phyloP scores from a whole-genome alignment of 345 rosid species.

The Brassica carinata region DNA sequence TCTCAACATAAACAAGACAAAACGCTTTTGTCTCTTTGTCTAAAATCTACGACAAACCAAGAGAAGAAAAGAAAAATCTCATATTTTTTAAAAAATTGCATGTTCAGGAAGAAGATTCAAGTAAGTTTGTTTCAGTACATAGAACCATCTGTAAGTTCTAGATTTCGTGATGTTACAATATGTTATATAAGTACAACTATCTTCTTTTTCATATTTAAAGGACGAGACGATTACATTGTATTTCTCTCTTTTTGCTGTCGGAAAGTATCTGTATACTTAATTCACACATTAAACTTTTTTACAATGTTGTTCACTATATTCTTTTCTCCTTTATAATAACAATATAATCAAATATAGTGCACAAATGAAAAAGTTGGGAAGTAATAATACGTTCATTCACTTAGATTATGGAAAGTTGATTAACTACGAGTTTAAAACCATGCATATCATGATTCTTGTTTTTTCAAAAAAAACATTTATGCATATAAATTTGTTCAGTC shows the following conservation, averaged over 20 bases:
- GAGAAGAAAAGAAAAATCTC: not conserved
- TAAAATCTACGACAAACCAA: constrained; percentile 22
- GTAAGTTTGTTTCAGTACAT: constrained; percentile 28
- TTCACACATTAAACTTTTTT: not conserved
- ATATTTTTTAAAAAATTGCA: not conserved
- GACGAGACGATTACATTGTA: constrained; percentile 3
- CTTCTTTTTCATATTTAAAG: not conserved
- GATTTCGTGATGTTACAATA: not conserved
- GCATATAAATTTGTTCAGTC: constrained; percentile 8
- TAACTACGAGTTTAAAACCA: constrained; percentile 23
- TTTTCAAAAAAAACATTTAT: not conserved
- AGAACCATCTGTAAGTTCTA: not conserved
- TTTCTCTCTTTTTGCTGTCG: not conserved
- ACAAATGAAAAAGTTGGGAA: not conserved
- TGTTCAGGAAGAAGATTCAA: constrained; percentile 28
- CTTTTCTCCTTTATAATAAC: not conserved
- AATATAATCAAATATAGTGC: not conserved
- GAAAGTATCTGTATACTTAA: constrained; percentile 15
- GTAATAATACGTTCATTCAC: constrained; percentile 16
- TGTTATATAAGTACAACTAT: not conserved
- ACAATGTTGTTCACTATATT: not conserved
- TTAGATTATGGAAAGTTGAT: constrained; percentile 26
- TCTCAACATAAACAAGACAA: constrained; percentile 31
- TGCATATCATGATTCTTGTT: constrained; percentile 13
- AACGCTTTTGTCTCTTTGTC: constrained; percentile 36